Evolutionary conservation across 2,329 filamentous ascomycete genomes (phyloP).

Genomic region (Aplosporella prunicola): DNA sequence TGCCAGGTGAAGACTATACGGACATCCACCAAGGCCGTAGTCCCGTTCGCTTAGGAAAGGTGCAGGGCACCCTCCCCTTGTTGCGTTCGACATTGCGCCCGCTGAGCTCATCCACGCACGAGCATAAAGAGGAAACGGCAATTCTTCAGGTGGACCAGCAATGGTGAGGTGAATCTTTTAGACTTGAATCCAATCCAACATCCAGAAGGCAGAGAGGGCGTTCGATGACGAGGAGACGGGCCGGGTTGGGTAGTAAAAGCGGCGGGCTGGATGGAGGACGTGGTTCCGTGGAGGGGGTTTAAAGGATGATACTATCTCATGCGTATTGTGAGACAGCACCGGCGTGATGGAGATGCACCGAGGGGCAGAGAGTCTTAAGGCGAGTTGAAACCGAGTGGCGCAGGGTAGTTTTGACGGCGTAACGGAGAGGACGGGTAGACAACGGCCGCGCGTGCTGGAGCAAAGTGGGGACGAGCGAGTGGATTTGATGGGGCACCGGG

Average conservation of each 20-base stretch:
- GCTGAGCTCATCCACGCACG: slow-evolving; percentile 5
- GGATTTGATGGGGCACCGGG: too few relatives aligned
- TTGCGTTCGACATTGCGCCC: slow-evolving; percentile 24
- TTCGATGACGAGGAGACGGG: slow-evolving; percentile 1
- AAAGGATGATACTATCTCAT: slow-evolving; percentile 17
- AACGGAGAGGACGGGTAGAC: too few relatives aligned
- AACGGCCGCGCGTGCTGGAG: too few relatives aligned
- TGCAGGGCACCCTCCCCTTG: slow-evolving; percentile 43
- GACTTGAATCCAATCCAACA: background rate
- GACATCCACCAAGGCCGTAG: slow-evolving; percentile 61
- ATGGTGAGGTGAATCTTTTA: background rate
- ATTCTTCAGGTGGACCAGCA: background rate
- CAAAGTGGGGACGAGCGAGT: too few relatives aligned
- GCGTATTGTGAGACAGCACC: slow-evolving; percentile 21
- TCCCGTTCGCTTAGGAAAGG: slow-evolving; percentile 59
- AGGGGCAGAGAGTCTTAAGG: background rate
- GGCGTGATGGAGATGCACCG: background rate
- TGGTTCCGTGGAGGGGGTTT: slow-evolving; percentile 8
- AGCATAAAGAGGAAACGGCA: slow-evolving; percentile 3
- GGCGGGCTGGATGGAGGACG: background rate
- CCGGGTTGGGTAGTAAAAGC: background rate
- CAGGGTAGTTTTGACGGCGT: too few relatives aligned
- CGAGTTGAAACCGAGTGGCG: slow-evolving; percentile 7
- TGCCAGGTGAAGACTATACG: slow-evolving; percentile 23
- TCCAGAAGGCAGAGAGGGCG: background rate